Evolutionary conservation across 495 filamentous ascomycete genomes (phyloP).

Genomic region (Neurospora tetrasperma): DNA sequence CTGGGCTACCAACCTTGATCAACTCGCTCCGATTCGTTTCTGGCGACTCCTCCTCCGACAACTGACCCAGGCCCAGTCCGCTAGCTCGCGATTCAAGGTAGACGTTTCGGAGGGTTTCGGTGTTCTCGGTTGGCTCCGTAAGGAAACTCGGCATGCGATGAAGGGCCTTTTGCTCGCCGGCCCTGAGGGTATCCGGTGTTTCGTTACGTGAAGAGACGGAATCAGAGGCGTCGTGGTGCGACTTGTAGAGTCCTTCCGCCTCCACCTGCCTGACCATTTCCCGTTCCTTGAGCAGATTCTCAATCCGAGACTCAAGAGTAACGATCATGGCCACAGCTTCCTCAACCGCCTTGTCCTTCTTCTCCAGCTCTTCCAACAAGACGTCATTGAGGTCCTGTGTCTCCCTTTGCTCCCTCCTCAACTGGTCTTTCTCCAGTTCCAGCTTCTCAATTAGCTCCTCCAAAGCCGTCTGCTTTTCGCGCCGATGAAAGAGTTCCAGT

Average conservation of each 20-base stretch:
- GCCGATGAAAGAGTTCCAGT: constrained; percentile 68
- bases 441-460: constrained; percentile 54
- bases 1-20: constrained; percentile 45
- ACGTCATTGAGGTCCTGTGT: constrained; percentile 55
- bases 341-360: constrained; percentile 64
- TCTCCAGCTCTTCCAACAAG: constrained; percentile 58
- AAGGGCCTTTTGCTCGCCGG: constrained; percentile 20
- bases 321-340: constrained; percentile 79
- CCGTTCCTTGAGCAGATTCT: constrained; percentile 39
- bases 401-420: constrained; percentile 34
- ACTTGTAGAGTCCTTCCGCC: constrained; percentile 20
- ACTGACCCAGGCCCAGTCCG: constrained; percentile 27
- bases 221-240: constrained; percentile 1
- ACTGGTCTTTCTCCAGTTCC: constrained; percentile 34
- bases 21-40: constrained; percentile 19
- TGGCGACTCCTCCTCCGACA: constrained; percentile 24
- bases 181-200: constrained; percentile 6
- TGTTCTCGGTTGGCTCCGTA: constrained; percentile 49
- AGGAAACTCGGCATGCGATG: constrained; percentile 58
- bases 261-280: constrained; percentile 32
- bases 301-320: constrained; percentile 56
- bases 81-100: constrained; percentile 44
- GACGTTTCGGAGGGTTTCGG: constrained; percentile 54
- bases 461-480: constrained; percentile 43
- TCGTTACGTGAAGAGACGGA: constrained; percentile 4